Evolutionary conservation across 1,284 basidiomycete species (phyloP).

Genomic region (Ceratobasidium sp.): DNA sequence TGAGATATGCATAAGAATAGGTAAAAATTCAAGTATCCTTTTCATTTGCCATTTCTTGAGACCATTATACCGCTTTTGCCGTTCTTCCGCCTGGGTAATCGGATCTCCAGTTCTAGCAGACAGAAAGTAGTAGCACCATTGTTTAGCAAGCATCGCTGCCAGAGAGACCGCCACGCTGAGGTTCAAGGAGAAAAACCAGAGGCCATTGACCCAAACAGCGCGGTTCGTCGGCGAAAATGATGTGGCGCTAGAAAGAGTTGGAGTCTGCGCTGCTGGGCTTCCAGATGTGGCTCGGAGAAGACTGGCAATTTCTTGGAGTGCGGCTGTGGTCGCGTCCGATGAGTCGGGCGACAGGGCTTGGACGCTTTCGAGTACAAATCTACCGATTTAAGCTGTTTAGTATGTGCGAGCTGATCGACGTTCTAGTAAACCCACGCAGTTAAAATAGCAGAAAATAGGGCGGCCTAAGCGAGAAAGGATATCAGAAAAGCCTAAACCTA

Average conservation of each 20-base stretch:
- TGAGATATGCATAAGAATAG: constrained; percentile 30
- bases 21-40: constrained; percentile 9
- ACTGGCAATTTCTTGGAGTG: constrained; percentile 4
- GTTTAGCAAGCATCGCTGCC: constrained; percentile 23
- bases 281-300: not conserved
- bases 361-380: constrained; percentile 32
- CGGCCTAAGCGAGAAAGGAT: constrained; percentile 4
- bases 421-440: constrained; percentile 10
- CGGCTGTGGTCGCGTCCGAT: not conserved
- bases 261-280: not conserved
- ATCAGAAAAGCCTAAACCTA: not conserved
- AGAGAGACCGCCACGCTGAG: constrained; percentile 11
- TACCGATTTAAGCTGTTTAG: not conserved
- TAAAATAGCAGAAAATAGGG: constrained; percentile 26
- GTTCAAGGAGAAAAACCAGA: constrained; percentile 24
- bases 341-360: constrained; percentile 7
- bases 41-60: constrained; percentile 20
- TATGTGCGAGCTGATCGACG: too few species aligned
- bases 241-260: too few species aligned
- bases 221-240: not conserved
- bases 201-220: constrained; percentile 21
- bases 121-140: constrained; percentile 29
- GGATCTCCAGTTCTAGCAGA: constrained; percentile 6
- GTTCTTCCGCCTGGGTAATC: constrained; percentile 18
- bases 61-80: constrained; percentile 13